Percentiles rank a stretch among this genome's conserved stretches.
These are phyloP conservation scores for Endocalyx cinctus DNA, from an alignment of 2,329 filamentous ascomycete species.

Conservation along the genomic window DNA sequence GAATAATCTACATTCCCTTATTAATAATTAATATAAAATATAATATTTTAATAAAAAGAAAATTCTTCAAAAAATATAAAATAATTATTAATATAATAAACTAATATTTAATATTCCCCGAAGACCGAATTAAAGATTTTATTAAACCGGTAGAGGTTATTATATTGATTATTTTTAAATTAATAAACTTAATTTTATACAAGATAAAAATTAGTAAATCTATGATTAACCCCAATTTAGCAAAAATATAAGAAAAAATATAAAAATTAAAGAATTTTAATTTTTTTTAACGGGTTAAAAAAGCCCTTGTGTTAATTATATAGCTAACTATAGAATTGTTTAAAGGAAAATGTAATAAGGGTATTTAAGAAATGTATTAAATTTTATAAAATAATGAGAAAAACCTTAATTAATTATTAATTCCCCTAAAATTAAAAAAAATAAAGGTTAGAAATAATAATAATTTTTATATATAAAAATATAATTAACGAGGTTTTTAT, in stretches of 20 bases:
- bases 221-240: neutral
- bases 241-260: neutral
- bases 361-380: no score
- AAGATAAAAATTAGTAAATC: neutral
- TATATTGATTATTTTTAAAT: constrained; percentile 1
- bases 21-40: constrained; percentile 4
- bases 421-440: no score
- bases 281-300: neutral
- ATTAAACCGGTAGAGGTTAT: no score
- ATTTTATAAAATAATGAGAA: no score
- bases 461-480: no score
- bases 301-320: neutral
- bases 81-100: neutral
- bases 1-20: neutral
- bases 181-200: neutral
- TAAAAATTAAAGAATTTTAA: neutral
- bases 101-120: no score
- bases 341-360: neutral
- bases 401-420: no score
- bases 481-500: no score
- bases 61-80: neutral
- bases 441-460: no score
- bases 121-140: no score
- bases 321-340: neutral
- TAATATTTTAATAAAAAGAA: neutral